Base-by-base conservation (phyloP, 2,329 filamentous ascomycete genomes). In the Penicillium brevicompactum region DNA sequence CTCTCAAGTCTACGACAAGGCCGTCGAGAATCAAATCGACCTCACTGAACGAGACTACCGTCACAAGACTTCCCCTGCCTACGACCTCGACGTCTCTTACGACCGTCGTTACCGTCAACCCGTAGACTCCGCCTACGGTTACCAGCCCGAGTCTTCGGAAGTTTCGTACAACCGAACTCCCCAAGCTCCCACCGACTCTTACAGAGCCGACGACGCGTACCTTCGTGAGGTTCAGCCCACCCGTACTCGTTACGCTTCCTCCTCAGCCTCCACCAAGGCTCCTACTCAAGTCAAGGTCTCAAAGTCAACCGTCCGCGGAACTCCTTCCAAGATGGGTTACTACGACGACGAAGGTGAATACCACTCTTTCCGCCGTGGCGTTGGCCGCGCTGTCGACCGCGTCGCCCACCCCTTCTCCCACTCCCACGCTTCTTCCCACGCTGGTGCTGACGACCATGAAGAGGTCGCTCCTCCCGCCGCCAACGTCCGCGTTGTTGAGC, bases 281-380 rank as follows among this genome's bases (percentile, higher is more conserved):
- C 34, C 34, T n/a, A 37, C 34, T 37, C 71, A 83, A 67, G 77
- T 84, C 68, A 78, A 78, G 71, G 78, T 82, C 75, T 73, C 80
- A 61, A 70, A 72, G 60, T 69, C 74, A 56, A 76, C 79, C 65
- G 82, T 82, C 70, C 76, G 80, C 64, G 73, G 76, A 66, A 76
- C 76, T 37, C 43, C 79, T 73, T 77, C 76, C 82, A 86, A 87
- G 72, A 90, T 90, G 87, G 87, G 87, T 82, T 90, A 89, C 81
- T 89, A 89, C 86, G 87, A 89, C 84, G 84, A 89, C 80, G 86
- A 89, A 75, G 87, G 87, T 72, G 83, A 89, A 67, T 89, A 89
- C 79, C 87, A 89, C 79, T 87, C 84, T 67, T 85, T 90, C 82
- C 86, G 87, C 77, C 85, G 87, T 76, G 86, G 86, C 74, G 80